Evolutionary conservation across 2,329 filamentous ascomycete species (phyloP).

Genomic region (Penicillium capsulatum): DNA sequence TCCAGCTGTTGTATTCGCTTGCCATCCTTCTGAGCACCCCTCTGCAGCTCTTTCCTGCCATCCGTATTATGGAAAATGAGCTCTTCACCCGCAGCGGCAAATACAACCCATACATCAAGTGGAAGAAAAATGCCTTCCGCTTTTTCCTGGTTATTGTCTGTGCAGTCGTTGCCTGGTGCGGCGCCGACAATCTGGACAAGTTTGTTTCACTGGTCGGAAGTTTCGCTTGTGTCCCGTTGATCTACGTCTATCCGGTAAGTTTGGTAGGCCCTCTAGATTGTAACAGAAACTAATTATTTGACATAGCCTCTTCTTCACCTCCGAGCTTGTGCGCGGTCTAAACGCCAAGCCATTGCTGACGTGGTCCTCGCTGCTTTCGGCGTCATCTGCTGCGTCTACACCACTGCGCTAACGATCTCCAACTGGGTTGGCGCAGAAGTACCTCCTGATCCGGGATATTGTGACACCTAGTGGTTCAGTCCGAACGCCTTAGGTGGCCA

Average conservation of each 20-base stretch:
- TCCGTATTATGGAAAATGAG: constrained; percentile 91
- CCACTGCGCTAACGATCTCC: constrained; percentile 76
- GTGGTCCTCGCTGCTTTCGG: constrained; percentile 76
- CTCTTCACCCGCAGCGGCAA: constrained; percentile 92
- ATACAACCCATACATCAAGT: constrained; percentile 98
- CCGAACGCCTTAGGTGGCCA: neutral
- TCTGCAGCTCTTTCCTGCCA: constrained; percentile 94
- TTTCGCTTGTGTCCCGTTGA: constrained; percentile 94
- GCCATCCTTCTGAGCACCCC: constrained; percentile 96
- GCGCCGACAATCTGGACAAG: constrained; percentile 90
- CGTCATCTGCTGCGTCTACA: constrained; percentile 83
- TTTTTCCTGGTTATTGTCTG: constrained; percentile 89
- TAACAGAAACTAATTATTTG: constrained; percentile 1
- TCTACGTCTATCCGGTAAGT: constrained; percentile 96
- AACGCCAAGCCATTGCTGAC: constrained; percentile 66
- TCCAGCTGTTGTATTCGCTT: constrained; percentile 95
- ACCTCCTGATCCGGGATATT: constrained; percentile 59
- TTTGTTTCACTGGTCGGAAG: constrained; percentile 95
- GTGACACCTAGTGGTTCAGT: constrained; percentile 44
- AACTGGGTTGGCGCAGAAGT: constrained; percentile 69
- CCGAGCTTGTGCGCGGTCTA: constrained; percentile 68
- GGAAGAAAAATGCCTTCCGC: constrained; percentile 97
- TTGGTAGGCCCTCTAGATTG: constrained; percentile 1
- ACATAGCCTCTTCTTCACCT: constrained; percentile 82
- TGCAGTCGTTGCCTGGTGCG: constrained; percentile 82